Evolutionary conservation across 1,284 basidiomycete genomes (phyloP).

Genomic region (Ganoderma leucocontextum): DNA sequence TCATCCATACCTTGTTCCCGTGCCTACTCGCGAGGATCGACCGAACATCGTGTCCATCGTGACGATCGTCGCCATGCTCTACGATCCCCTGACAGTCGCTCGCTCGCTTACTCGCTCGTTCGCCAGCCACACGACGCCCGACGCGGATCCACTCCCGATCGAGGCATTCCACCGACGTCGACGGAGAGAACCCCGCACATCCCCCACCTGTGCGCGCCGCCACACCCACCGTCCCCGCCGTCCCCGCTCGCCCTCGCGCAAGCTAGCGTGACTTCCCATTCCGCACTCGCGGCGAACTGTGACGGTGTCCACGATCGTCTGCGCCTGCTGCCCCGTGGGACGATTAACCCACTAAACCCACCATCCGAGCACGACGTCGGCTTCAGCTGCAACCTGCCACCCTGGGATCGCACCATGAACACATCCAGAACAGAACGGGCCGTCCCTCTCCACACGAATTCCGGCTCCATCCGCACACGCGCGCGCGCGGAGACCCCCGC

Average conservation of each 20-base stretch:
- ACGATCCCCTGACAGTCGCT: not conserved
- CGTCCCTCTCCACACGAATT: not conserved
- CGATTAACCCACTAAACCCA: not conserved
- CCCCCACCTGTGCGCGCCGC: slow-evolving; percentile 6
- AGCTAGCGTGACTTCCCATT: not conserved
- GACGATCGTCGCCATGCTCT: slow-evolving; percentile 1
- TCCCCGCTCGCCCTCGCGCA: not conserved
- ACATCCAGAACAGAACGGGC: not conserved
- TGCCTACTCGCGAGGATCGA: not conserved
- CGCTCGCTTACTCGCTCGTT: not conserved
- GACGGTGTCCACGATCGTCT: not conserved
- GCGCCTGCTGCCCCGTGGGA: not conserved
- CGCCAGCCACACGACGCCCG: not conserved
- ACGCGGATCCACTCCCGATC: slow-evolving; percentile 19
- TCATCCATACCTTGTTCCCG: not conserved
- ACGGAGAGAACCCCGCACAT: slow-evolving; percentile 17
- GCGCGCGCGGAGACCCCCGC: not conserved
- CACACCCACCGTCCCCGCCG: not conserved
- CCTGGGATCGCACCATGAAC: not conserved
- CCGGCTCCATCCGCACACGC: not conserved
- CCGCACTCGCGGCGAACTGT: not conserved
- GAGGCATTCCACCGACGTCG: slow-evolving; percentile 25
- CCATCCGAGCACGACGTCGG: not conserved
- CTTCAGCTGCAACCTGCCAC: not conserved
- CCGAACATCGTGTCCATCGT: not conserved